These are phyloP conservation scores for Apiospora arundinis DNA, from an alignment of 2,329 filamentous ascomycete genomes.

Conservation along the genomic window DNA sequence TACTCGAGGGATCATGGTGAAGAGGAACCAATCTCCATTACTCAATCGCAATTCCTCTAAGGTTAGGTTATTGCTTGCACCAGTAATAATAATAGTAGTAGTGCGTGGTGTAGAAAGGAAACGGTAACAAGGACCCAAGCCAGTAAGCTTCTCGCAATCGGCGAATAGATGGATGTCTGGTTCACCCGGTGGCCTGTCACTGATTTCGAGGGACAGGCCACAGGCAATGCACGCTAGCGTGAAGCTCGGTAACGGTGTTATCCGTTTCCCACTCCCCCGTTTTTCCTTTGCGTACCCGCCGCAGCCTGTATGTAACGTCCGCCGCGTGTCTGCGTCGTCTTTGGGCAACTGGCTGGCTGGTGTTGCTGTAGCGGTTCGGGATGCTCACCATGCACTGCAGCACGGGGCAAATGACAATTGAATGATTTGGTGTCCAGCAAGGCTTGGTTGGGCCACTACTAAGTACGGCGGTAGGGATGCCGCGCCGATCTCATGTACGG, in stretches of 20 bases:
- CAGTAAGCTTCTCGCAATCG: not conserved
- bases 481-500: slow-evolving; percentile 17
- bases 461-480: slow-evolving; percentile 12
- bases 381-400: not conserved
- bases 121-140: not conserved
- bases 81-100: too few relatives aligned
- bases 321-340: slow-evolving; percentile 15
- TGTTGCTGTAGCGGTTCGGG: not conserved
- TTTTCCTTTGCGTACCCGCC: not conserved
- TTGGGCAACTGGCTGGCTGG: not conserved
- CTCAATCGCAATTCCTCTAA: too few relatives aligned
- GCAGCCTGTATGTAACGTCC: slow-evolving; percentile 16
- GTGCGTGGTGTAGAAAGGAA: not conserved
- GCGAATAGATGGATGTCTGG: not conserved
- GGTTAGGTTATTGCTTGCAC: too few relatives aligned
- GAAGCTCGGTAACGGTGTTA: slow-evolving; percentile 11
- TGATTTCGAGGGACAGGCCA: not conserved
- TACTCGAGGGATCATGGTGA: too few relatives aligned
- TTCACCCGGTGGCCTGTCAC: not conserved
- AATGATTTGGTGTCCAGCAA: not conserved
- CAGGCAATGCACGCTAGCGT: not conserved
- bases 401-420: not conserved
- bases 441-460: not conserved
- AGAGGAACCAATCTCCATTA: too few relatives aligned
- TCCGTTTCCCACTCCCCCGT: slow-evolving; percentile 8